Evolutionary conservation across 139 green algal species (phyloP).

Genomic region (Microglena sp.): DNA sequence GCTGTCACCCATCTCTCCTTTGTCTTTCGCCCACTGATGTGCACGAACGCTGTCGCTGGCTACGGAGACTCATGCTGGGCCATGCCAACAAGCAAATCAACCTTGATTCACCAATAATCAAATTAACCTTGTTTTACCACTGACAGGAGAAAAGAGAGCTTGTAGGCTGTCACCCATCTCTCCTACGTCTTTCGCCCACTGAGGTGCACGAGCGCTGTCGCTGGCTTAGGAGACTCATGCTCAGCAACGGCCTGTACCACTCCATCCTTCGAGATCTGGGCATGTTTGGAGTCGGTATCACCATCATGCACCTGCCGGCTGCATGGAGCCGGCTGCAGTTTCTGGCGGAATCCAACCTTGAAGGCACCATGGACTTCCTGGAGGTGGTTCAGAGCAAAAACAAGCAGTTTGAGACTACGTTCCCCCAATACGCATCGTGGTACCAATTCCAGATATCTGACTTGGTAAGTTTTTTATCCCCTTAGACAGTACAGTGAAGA

Average conservation of each 20-base stretch:
- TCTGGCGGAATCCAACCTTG: slow-evolving; percentile 25
- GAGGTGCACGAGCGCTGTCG: slow-evolving; percentile 43
- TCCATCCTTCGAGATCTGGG: slow-evolving; percentile 21
- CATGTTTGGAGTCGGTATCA: slow-evolving; percentile 11
- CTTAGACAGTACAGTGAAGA: too few relatives aligned
- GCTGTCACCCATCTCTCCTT: too few relatives aligned
- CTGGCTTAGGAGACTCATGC: slow-evolving; percentile 38
- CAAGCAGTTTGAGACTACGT: neutral
- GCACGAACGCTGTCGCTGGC: slow-evolving; percentile 36
- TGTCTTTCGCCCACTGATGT: too few relatives aligned
- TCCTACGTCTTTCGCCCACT: slow-evolving; percentile 27
- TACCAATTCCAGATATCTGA: too few relatives aligned
- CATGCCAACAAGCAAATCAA: slow-evolving; percentile 20
- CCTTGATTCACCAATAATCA: too few relatives aligned
- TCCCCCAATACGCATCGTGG: too few relatives aligned
- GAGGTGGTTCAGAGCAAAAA: slow-evolving; percentile 15
- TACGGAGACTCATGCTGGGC: slow-evolving; percentile 27
- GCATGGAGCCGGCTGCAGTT: slow-evolving; percentile 39
- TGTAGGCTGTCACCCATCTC: slow-evolving; percentile 17
- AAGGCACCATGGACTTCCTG: slow-evolving; percentile 18
- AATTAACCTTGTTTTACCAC: too few relatives aligned
- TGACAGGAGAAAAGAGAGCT: slow-evolving; percentile 28
- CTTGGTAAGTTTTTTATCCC: too few relatives aligned
- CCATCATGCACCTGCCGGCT: slow-evolving; percentile 27
- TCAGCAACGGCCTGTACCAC: slow-evolving; percentile 28